Evolutionary conservation across 1,284 basidiomycete species (phyloP).

Genomic region (Marasmius tenuissimus): DNA sequence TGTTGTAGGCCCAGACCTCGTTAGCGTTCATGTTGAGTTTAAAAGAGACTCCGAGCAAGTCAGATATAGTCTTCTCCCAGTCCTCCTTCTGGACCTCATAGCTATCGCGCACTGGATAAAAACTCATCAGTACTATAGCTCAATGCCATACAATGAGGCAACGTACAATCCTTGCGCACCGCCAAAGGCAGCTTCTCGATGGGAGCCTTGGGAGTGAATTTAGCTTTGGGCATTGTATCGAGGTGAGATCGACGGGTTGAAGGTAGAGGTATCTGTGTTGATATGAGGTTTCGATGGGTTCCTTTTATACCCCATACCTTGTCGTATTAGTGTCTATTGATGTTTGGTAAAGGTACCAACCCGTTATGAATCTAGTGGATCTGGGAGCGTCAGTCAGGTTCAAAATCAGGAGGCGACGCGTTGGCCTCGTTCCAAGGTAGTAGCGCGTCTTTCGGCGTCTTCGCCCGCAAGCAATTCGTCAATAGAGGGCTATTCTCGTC

Average conservation of each 20-base stretch:
- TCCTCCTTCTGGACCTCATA: constrained; percentile 14
- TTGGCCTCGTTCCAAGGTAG: too few species aligned
- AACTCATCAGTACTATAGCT: neutral
- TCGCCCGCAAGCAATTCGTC: too few species aligned
- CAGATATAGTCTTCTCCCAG: constrained; percentile 10
- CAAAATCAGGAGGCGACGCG: too few species aligned
- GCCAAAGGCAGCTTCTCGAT: constrained; percentile 19
- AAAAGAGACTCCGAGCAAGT: constrained; percentile 7
- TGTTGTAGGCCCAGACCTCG: constrained; percentile 13
- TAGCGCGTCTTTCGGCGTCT: too few species aligned
- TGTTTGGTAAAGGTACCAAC: too few species aligned
- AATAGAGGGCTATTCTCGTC: too few species aligned
- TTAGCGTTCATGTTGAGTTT: constrained; percentile 13
- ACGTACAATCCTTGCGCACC: constrained; percentile 20
- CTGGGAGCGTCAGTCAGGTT: too few species aligned
- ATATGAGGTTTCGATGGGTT: neutral
- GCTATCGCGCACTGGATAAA: constrained; percentile 13
- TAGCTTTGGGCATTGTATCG: constrained; percentile 14
- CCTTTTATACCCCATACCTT: neutral
- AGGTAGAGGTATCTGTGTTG: neutral
- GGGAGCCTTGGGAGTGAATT: constrained; percentile 17
- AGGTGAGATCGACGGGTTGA: neutral
- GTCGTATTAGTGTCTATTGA: neutral
- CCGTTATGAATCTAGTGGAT: too few species aligned
- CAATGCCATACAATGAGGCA: neutral